Percentiles rank a stretch among this genome's conserved stretches.
Evolutionary conservation across 2,329 filamentous ascomycete genomes (phyloP).

Genomic region (Sarocladium brachiariae): DNA sequence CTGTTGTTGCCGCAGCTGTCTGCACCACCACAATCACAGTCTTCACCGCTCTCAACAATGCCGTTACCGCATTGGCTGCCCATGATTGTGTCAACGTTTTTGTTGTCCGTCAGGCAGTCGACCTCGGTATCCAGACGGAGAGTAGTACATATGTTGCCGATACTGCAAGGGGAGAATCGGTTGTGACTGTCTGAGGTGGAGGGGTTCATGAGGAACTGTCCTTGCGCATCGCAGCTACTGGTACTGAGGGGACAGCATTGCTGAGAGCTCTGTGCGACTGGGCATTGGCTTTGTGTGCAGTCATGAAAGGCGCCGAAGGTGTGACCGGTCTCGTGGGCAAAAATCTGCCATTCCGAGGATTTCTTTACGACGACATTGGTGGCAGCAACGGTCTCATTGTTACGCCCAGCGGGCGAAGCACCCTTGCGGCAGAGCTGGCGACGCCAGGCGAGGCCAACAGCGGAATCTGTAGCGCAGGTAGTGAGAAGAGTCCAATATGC

Average conservation of each 20-base stretch:
- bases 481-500: constrained; percentile 91
- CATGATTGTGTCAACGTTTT: constrained; percentile 71
- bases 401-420: constrained; percentile 44
- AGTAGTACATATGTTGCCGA: constrained; percentile 91
- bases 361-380: constrained; percentile 87
- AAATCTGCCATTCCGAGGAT: constrained; percentile 84
- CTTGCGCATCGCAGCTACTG: constrained; percentile 64
- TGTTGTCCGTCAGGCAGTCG: constrained; percentile 77
- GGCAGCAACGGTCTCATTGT: constrained; percentile 68
- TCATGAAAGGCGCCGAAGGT: constrained; percentile 96
- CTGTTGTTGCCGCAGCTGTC: constrained; percentile 63
- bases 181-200: constrained; percentile 68
- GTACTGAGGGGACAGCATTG: constrained; percentile 74
- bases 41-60: constrained; percentile 88
- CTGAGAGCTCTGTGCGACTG: constrained; percentile 45
- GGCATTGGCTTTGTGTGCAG: constrained; percentile 66
- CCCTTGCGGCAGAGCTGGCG: constrained; percentile 71
- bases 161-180: constrained; percentile 76
- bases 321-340: constrained; percentile 90
- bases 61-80: constrained; percentile 91
- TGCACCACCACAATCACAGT: constrained; percentile 88
- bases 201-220: constrained; percentile 93
- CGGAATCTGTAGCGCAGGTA: constrained; percentile 71
- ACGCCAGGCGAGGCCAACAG: constrained; percentile 89
- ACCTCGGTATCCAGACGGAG: constrained; percentile 72